Percentiles rank a stretch among this genome's conserved stretches.
These are phyloP conservation scores for Populus simonii DNA, from an alignment of 345 rosid species.

Conservation along the genomic window DNA sequence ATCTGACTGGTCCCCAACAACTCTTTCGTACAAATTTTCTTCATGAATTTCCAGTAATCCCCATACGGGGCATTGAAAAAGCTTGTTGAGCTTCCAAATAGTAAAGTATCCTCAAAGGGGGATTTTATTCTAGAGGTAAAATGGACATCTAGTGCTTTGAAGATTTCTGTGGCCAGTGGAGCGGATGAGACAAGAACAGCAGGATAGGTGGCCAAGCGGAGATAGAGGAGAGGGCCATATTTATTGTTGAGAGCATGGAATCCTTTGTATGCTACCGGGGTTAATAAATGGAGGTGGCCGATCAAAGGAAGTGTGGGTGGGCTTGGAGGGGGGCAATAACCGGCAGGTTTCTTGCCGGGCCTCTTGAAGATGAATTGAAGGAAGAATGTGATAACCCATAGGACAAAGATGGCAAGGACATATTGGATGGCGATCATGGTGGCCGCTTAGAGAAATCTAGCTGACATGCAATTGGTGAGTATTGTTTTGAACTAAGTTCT, in stretches of 20 bases:
- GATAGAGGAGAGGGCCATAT: not conserved
- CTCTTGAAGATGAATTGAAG: not conserved
- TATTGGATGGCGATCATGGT: not conserved
- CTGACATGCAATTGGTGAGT: not conserved
- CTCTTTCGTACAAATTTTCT: conserved; percentile 24
- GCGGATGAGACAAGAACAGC: not conserved
- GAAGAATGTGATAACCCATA: not conserved
- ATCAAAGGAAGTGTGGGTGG: conserved; percentile 38
- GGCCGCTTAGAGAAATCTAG: not conserved
- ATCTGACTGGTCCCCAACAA: conserved; percentile 14
- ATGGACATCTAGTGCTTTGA: conserved; percentile 19
- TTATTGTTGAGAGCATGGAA: conserved; percentile 14
- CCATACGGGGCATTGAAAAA: conserved; percentile 37
- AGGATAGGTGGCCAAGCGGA: not conserved
- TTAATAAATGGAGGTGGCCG: conserved; percentile 44
- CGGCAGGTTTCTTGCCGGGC: not conserved
- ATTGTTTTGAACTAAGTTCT: not conserved
- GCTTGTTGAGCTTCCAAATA: conserved; percentile 24
- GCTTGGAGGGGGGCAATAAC: conserved; percentile 35
- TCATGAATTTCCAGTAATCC: conserved; percentile 51
- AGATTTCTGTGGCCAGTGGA: not conserved
- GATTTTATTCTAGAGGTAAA: conserved; percentile 19
- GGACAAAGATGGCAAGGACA: not conserved
- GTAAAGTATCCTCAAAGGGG: conserved; percentile 22
- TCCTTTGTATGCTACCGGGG: conserved; percentile 23